Conservation (phyloP, 1,139 yeast species). For the Meyerozyma elateridarum region DNA sequence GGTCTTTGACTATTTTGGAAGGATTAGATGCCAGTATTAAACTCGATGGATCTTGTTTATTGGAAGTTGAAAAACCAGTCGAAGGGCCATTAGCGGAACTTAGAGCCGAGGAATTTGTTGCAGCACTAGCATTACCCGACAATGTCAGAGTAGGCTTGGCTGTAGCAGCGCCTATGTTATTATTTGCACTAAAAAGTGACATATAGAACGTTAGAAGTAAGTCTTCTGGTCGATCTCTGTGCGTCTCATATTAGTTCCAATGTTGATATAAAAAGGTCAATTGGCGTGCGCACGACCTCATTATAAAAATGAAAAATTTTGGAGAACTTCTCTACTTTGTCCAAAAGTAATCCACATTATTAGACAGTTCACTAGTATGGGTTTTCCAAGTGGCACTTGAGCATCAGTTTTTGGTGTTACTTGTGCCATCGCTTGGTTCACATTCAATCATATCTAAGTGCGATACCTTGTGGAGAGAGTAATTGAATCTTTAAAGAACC, state of each 20-base stretch:
- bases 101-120: too few species aligned
- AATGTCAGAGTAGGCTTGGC: too few species aligned
- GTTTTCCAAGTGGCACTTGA: slow-evolving; percentile 16
- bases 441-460: slow-evolving; percentile 31
- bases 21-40: slow-evolving; percentile 10
- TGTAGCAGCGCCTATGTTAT: too few species aligned
- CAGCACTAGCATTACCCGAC: too few species aligned
- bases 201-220: too few species aligned
- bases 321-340: slow-evolving; percentile 27
- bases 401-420: slow-evolving; percentile 24
- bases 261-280: too few species aligned
- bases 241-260: too few species aligned
- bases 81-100: too few species aligned
- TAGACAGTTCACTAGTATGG: slow-evolving; percentile 45
- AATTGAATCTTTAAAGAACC: slow-evolving; percentile 45
- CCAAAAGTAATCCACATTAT: slow-evolving; percentile 50
- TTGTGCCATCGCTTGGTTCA: too few species aligned
- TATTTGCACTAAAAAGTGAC: slow-evolving; percentile 3
- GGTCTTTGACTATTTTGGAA: slow-evolving; percentile 46
- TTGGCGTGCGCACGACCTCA: slow-evolving; percentile 3
- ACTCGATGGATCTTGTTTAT: too few species aligned
- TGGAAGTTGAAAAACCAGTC: too few species aligned
- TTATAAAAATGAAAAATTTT: not conserved
- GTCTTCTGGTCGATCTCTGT: too few species aligned
- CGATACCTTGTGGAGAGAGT: slow-evolving; percentile 49